These are phyloP conservation scores for Primulina eburnea DNA, from an alignment of 257 asterid species.

Conservation along the genomic window DNA sequence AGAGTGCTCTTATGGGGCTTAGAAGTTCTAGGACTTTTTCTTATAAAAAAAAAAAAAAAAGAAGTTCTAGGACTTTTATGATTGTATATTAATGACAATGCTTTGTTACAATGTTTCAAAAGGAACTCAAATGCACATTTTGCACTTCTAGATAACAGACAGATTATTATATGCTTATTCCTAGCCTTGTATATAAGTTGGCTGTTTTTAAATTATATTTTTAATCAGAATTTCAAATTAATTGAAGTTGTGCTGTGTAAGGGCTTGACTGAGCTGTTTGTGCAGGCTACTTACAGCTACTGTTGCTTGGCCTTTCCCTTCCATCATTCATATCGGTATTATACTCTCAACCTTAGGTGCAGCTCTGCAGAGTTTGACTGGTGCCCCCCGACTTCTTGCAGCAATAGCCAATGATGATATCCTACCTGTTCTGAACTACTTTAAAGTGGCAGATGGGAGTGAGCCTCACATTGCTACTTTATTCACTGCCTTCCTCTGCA, in stretches of 20 bases:
- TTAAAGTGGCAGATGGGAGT: constrained; percentile 79
- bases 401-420: constrained; percentile 99
- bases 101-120: too few relatives aligned
- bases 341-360: constrained; percentile 98
- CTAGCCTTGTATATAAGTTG: constrained; percentile 9
- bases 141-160: too few relatives aligned
- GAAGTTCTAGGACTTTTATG: too few relatives aligned
- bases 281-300: constrained; percentile 97
- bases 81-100: too few relatives aligned
- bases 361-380: constrained; percentile 95
- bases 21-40: too few relatives aligned
- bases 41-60: too few relatives aligned
- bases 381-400: constrained; percentile 98
- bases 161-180: background rate
- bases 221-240: background rate
- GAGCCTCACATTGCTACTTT: constrained; percentile 93
- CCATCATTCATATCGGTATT: constrained; percentile 79
- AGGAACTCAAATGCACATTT: too few relatives aligned
- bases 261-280: constrained; percentile 35
- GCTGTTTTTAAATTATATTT: constrained; percentile 2
- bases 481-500: constrained; percentile 92
- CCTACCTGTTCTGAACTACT: constrained; percentile 90
- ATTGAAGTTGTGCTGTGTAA: constrained; percentile 1
- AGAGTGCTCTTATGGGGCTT: too few relatives aligned
- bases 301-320: constrained; percentile 98